Evolutionary conservation across 2,329 filamentous ascomycete genomes (phyloP), one percentile per base, ranked within the genome.

Genomic region (Sporothrix dimorphospora): DNA sequence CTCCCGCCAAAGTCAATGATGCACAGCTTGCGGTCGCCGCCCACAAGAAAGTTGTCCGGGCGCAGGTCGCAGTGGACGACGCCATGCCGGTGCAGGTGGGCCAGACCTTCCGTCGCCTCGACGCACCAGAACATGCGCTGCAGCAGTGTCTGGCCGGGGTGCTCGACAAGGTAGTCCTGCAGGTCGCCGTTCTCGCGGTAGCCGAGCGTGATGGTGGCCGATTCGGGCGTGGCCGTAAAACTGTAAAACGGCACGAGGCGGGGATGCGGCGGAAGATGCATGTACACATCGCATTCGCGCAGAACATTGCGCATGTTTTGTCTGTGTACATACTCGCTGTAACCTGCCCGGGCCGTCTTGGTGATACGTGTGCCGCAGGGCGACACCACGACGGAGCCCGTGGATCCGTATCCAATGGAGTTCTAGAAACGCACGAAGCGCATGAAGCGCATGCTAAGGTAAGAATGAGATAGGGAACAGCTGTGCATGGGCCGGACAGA

Each of bases 1-100:
- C 45, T 68, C 14, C 65, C 65, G 65, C 65, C 45, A 16, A 68
- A 68, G 11, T 68, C 65, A 38, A 68, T 68, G 4, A 53, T 68
- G 6, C 65, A 24, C 8, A 68, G 45, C 6, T 9, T 38, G 42
- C n/a, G 19, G 19, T 68, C 65, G 47, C 53, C 65, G 8, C 12
- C 65, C 27, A 68, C 65, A 16, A 68, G 24, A 4, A 68, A 14
- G 19, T 68, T 68, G 24, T 68, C 45, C 16, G 65, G 42, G 1
- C 65, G 65, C 16, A 68, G 16, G 19, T 68, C 65, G 19, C 65
- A 27, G 65, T 68, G 65, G 4, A 68, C 3, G 16, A 68, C 65
- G 14, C 38, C n/a, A 16, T 68, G 27, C 16, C 47, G 24, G 24
- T 68, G 65, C 4, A 68, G 24, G 11, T 38, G 11, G 7, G 21